Conservation (phyloP, 164 flowering plant species). For the Annona squamosa region DNA sequence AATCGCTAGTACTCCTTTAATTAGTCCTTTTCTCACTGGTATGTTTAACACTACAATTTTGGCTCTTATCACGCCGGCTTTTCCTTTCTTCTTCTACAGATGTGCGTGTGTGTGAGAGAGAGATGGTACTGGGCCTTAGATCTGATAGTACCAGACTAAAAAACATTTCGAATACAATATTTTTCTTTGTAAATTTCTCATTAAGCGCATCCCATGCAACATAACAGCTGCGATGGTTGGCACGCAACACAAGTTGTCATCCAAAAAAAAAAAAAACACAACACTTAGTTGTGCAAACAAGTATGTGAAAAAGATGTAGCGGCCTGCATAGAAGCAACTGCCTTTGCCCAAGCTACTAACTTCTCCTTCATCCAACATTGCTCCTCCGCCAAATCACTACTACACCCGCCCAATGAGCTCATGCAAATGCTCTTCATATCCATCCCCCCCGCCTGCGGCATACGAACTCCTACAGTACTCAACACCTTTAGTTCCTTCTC, state of each 20-base stretch:
- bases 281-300: background rate
- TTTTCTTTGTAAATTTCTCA: too few relatives aligned
- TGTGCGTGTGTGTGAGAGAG: too few relatives aligned
- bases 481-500: background rate
- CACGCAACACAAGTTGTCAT: too few relatives aligned
- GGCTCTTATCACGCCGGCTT: too few relatives aligned
- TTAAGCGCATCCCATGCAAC: background rate
- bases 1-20: too few relatives aligned
- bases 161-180: too few relatives aligned
- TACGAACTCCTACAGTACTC: background rate
- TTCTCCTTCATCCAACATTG: slow-evolving; percentile 1
- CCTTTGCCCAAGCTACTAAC: slow-evolving; percentile 11
- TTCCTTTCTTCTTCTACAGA: too few relatives aligned
- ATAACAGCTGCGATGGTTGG: too few relatives aligned
- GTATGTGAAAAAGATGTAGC: background rate
- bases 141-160: too few relatives aligned
- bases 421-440: background rate
- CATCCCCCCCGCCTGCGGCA: background rate
- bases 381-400: background rate
- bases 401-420: background rate
- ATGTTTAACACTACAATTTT: too few relatives aligned
- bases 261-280: background rate
- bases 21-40: too few relatives aligned
- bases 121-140: too few relatives aligned
- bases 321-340: slow-evolving; percentile 6